phyloP scores from a whole-genome alignment of 768 basidiomycete genomes.

The Leccinum obscurum region DNA sequence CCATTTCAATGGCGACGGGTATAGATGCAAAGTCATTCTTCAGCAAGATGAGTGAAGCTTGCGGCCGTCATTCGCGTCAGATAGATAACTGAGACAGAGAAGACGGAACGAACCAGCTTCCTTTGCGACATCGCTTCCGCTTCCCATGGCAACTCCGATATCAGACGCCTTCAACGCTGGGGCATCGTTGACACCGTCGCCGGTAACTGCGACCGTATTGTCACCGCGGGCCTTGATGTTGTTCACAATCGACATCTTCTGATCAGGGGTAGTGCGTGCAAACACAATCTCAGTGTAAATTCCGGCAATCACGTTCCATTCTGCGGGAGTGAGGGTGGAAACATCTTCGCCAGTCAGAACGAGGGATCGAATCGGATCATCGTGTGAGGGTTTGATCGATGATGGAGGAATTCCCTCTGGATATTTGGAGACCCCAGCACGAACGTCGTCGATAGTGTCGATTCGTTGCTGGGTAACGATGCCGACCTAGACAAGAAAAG shows the following conservation, averaged over 20 bases:
- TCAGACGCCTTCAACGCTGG: slow-evolving; percentile 53
- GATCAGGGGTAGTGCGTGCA: too few relatives aligned
- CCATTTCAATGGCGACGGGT: slow-evolving; percentile 56
- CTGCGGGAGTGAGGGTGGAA: slow-evolving; percentile 32
- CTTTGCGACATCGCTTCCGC: slow-evolving; percentile 51
- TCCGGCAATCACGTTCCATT: slow-evolving; percentile 42
- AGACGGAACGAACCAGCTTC: slow-evolving; percentile 41
- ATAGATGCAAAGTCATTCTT: slow-evolving; percentile 62
- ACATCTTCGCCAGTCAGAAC: slow-evolving; percentile 48
- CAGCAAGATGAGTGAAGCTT: slow-evolving; percentile 47
- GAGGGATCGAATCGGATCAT: slow-evolving; percentile 40
- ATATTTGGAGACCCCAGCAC: slow-evolving; percentile 7
- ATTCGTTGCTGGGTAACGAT: slow-evolving; percentile 43
- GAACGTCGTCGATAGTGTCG: slow-evolving; percentile 33
- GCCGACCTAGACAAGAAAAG: slow-evolving; percentile 35
- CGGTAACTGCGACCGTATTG: slow-evolving; percentile 52
- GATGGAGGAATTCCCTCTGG: background rate
- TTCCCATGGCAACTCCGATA: slow-evolving; percentile 55
- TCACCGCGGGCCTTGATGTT: slow-evolving; percentile 48
- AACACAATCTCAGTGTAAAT: slow-evolving; percentile 46
- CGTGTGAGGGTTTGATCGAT: slow-evolving; percentile 37
- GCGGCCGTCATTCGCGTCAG: background rate
- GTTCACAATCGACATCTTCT: slow-evolving; percentile 58
- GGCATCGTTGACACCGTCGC: slow-evolving; percentile 58
- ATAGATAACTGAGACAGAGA: background rate